A percentile compares a stretch with the other conserved stretches of the same genome.
Evolutionary conservation across 176 grass and related monocot species (phyloP).

Genomic region (Cymbopogon citratus): DNA sequence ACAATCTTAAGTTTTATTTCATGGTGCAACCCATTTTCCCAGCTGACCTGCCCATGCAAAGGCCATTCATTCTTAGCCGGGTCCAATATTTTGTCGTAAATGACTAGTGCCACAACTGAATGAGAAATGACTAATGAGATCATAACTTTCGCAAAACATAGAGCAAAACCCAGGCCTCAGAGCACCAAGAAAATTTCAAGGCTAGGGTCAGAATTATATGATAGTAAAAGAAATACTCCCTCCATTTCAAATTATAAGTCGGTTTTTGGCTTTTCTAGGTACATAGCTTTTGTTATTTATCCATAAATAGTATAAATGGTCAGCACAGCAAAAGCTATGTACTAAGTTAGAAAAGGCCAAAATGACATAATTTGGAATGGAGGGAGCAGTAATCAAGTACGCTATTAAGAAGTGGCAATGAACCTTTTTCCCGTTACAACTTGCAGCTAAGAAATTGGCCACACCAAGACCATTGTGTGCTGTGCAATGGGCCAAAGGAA

Average conservation of each 20-base stretch:
- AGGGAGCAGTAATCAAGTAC: background rate
- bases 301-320: too few relatives aligned
- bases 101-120: background rate
- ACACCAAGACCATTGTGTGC: too few relatives aligned
- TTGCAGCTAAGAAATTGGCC: too few relatives aligned
- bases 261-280: too few relatives aligned
- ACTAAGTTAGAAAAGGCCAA: too few relatives aligned
- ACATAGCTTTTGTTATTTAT: too few relatives aligned
- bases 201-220: background rate
- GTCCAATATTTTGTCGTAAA: background rate
- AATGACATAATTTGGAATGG: too few relatives aligned
- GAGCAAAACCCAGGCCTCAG: background rate
- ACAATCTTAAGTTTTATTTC: background rate
- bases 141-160: background rate
- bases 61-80: background rate
- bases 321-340: too few relatives aligned
- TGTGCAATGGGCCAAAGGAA: too few relatives aligned
- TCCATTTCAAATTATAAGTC: too few relatives aligned
- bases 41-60: background rate
- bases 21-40: background rate
- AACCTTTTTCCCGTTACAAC: background rate
- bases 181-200: background rate
- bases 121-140: background rate
- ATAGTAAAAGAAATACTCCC: background rate
- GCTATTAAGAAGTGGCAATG: background rate